Conservation (phyloP, 768 basidiomycete genomes). For the Tricholoma sp. region DNA sequence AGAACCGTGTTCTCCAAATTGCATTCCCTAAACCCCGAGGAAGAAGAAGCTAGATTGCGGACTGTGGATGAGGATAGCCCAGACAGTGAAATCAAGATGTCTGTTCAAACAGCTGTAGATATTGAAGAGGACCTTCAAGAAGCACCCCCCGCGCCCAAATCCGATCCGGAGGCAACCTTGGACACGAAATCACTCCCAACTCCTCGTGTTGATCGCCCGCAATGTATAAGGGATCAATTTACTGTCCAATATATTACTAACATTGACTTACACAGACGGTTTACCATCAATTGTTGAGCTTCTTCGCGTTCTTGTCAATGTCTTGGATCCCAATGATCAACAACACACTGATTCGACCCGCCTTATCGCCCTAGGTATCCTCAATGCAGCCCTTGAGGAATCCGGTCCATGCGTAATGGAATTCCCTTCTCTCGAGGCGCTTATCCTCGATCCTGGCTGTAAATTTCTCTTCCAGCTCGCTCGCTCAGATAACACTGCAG, state of each 20-base stretch:
- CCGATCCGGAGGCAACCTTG: constrained; percentile 8
- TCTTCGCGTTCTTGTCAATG: constrained; percentile 89
- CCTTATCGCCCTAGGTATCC: constrained; percentile 78
- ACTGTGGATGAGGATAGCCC: constrained; percentile 44
- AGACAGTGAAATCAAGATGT: constrained; percentile 59
- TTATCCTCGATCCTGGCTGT: constrained; percentile 87
- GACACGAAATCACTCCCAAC: constrained; percentile 17
- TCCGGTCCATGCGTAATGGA: constrained; percentile 70
- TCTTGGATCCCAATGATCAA: constrained; percentile 91
- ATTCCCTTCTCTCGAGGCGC: constrained; percentile 71
- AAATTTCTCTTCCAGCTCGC: constrained; percentile 97
- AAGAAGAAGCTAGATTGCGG: constrained; percentile 63
- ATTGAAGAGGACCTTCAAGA: constrained; percentile 16
- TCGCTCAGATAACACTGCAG: constrained; percentile 77
- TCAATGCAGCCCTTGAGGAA: constrained; percentile 85
- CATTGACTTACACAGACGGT: constrained; percentile 53
- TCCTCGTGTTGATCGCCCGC: constrained; percentile 27
- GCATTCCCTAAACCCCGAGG: constrained; percentile 54
- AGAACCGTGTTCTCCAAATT: constrained; percentile 77
- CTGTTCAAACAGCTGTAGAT: constrained; percentile 38
- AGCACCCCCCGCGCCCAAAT: constrained; percentile 4
- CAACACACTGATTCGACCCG: constrained; percentile 96
- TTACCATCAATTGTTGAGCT: constrained; percentile 91
- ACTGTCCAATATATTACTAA: constrained; percentile 2
- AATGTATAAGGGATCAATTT: constrained; percentile 30